These are phyloP conservation scores for Candida xiaguanensis DNA, from an alignment of 805 yeast genomes.

Conservation along the genomic window DNA sequence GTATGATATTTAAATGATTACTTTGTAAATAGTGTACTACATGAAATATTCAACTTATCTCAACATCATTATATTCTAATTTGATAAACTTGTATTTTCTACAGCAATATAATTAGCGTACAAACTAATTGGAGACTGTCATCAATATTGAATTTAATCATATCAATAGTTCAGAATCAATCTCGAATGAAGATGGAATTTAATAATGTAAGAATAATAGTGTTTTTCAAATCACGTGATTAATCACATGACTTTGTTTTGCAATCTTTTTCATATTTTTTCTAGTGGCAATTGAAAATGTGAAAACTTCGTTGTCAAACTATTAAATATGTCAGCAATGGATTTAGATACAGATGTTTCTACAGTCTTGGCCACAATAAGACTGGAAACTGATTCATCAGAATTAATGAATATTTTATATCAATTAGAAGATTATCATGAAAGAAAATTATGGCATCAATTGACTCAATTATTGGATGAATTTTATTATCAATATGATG, in stretches of 20 bases:
- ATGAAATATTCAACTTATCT: too few relatives aligned
- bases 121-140: too few relatives aligned
- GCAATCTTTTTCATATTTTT: not conserved
- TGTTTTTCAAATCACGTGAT: not conserved
- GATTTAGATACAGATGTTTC: conserved; percentile 39
- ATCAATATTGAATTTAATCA: too few relatives aligned
- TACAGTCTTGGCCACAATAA: conserved; percentile 53
- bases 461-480: conserved; percentile 64
- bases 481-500: conserved; percentile 45
- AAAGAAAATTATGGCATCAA: conserved; percentile 93
- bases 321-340: conserved; percentile 20
- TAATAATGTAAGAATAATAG: too few relatives aligned
- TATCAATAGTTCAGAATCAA: too few relatives aligned
- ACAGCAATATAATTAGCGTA: too few relatives aligned
- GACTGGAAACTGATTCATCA: conserved; percentile 58
- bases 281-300: conserved; percentile 4
- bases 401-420: conserved; percentile 61
- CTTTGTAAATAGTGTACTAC: too few relatives aligned
- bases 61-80: too few relatives aligned
- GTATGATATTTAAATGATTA: too few relatives aligned
- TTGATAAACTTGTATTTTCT: too few relatives aligned
- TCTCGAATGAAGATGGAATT: too few relatives aligned
- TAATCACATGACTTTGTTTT: not conserved
- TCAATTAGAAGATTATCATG: conserved; percentile 78
- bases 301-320: conserved; percentile 2